Percentiles rank a stretch among this genome's conserved stretches.
Conservation (phyloP, 177 flowering plant species). For the Tripterygium wilfordii region DNA sequence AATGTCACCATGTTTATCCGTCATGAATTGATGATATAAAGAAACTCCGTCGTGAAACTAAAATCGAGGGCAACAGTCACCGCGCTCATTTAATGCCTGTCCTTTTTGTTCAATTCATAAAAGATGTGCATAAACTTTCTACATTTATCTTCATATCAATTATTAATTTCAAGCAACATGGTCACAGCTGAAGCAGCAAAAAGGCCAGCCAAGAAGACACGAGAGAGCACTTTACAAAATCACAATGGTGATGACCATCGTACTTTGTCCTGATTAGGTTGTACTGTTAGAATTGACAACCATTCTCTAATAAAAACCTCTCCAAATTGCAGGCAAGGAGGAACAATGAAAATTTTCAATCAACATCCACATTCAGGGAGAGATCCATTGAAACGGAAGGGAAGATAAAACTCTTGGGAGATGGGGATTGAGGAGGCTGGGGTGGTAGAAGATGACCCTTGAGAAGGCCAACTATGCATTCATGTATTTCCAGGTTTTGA, state of each 20-base stretch:
- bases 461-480: too few species aligned
- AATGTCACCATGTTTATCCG: too few species aligned
- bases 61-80: too few species aligned
- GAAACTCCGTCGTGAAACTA: too few species aligned
- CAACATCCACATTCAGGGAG: background rate
- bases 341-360: constrained; percentile 7
- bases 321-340: constrained; percentile 22
- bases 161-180: background rate
- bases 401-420: too few species aligned
- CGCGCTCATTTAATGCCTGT: background rate
- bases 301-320: background rate
- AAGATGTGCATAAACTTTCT: background rate
- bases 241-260: constrained; percentile 9
- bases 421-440: too few species aligned
- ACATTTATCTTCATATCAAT: background rate
- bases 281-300: background rate
- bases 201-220: constrained; percentile 34
- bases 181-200: constrained; percentile 42
- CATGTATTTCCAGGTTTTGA: too few species aligned
- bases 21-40: too few species aligned
- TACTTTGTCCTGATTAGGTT: background rate
- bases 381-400: too few species aligned
- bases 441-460: too few species aligned
- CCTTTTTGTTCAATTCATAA: background rate
- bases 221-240: constrained; percentile 4